Percentiles rank a stretch among this genome's conserved stretches.
phyloP scores from a whole-genome alignment of 768 basidiomycete species.

The Trametes sanguinea region DNA sequence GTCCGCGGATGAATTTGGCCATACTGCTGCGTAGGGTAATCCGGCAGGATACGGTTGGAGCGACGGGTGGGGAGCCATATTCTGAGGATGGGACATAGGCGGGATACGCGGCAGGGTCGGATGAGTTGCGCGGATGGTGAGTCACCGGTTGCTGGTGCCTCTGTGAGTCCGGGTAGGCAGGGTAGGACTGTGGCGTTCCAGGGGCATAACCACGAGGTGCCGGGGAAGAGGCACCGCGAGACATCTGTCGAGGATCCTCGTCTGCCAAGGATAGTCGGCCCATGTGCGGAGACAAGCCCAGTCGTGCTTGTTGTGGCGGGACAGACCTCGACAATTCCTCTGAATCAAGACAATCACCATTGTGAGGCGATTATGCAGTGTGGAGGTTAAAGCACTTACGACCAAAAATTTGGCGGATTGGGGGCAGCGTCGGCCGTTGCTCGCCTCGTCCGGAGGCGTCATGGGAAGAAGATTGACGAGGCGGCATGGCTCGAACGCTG shows the following conservation, averaged over 20 bases:
- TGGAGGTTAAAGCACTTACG: conserved; percentile 39
- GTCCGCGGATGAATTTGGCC: conserved; percentile 15
- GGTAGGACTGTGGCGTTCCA: conserved; percentile 21
- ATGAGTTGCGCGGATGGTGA: conserved; percentile 19
- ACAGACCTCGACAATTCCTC: conserved; percentile 32
- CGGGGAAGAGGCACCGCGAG: conserved; percentile 21
- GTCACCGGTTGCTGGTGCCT: conserved; percentile 15
- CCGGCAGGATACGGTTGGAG: conserved; percentile 18
- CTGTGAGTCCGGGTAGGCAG: conserved; percentile 13
- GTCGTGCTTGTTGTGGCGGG: conserved; percentile 26
- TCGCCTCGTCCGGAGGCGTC: conserved; percentile 27
- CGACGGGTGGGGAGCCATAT: conserved; percentile 14
- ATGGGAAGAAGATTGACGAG: conserved; percentile 25
- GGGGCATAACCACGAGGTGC: conserved; percentile 9
- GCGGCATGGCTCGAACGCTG: conserved; percentile 26
- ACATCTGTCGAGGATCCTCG: conserved; percentile 22
- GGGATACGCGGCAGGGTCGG: conserved; percentile 24
- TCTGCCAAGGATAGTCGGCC: conserved; percentile 28
- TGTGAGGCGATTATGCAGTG: too few relatives aligned
- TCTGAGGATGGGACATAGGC: conserved; percentile 4
- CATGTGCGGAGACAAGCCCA: conserved; percentile 28
- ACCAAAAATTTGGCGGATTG: conserved; percentile 70
- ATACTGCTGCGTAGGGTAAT: conserved; percentile 10
- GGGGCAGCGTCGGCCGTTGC: conserved; percentile 64
- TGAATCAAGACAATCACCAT: neutral